Percentiles rank a stretch among this genome's conserved stretches.
Evolutionary conservation across 768 basidiomycete genomes (phyloP).

Genomic region (Tubosaeta brunneosetosa): DNA sequence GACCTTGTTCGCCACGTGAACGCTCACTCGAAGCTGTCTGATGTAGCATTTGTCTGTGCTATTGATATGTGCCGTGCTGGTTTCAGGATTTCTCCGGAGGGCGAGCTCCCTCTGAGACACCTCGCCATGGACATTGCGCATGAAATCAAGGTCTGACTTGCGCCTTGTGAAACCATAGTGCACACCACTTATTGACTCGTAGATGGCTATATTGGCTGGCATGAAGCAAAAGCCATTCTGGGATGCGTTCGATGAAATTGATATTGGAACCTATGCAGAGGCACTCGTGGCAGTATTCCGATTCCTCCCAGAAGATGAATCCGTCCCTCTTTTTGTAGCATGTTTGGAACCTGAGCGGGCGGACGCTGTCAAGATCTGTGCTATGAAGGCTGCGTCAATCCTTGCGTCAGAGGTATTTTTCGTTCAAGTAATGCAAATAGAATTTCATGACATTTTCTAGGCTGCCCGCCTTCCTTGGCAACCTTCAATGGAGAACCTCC

Average conservation of each 20-base stretch:
- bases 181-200: slow-evolving; percentile 1
- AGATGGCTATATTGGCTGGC: slow-evolving; percentile 24
- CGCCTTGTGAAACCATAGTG: slow-evolving; percentile 16
- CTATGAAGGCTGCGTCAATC: slow-evolving; percentile 67
- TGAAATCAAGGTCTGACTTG: slow-evolving; percentile 62
- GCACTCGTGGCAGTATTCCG: slow-evolving; percentile 70
- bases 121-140: slow-evolving; percentile 71
- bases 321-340: slow-evolving; percentile 52
- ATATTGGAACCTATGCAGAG: slow-evolving; percentile 73
- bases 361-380: slow-evolving; percentile 76
- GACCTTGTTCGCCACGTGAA: slow-evolving; percentile 56
- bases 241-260: slow-evolving; percentile 64
- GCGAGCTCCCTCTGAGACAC: slow-evolving; percentile 58
- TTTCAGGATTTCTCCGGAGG: slow-evolving; percentile 50
- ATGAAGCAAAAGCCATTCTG: slow-evolving; percentile 60
- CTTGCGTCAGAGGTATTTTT: slow-evolving; percentile 57
- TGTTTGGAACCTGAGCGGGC: slow-evolving; percentile 76
- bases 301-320: slow-evolving; percentile 60
- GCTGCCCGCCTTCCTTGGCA: slow-evolving; percentile 54
- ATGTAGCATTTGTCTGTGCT: slow-evolving; percentile 66
- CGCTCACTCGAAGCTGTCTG: slow-evolving; percentile 52
- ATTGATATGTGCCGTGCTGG: slow-evolving; percentile 72
- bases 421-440: neutral
- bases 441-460: slow-evolving; percentile 31
- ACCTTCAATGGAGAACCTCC: slow-evolving; percentile 45